Evolutionary conservation across 805 yeast species (phyloP).

Genomic region (Ogataea dorogensis): DNA sequence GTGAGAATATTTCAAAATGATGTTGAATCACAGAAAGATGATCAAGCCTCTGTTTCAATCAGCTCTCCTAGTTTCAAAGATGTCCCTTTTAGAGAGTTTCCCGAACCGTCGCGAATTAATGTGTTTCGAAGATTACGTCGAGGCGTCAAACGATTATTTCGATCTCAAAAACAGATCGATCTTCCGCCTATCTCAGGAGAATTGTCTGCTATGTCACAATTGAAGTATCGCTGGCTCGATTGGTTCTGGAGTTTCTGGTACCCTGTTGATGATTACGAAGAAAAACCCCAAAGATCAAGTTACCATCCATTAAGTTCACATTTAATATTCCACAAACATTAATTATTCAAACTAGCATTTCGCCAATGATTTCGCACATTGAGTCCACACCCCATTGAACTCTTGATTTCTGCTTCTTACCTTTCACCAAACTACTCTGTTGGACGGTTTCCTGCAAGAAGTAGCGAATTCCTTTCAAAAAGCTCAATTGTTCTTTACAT

Average conservation of each 20-base stretch:
- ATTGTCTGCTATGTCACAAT: slow-evolving; percentile 10
- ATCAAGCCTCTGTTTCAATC: slow-evolving; percentile 5
- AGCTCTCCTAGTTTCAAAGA: slow-evolving; percentile 4
- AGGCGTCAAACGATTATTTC: slow-evolving; percentile 8
- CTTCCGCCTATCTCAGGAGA: slow-evolving; percentile 13
- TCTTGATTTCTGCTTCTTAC: slow-evolving; percentile 54
- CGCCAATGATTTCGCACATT: slow-evolving; percentile 52
- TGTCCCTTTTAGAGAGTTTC: background rate
- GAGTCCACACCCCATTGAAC: slow-evolving; percentile 67
- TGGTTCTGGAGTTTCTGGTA: slow-evolving; percentile 29
- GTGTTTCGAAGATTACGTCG: slow-evolving; percentile 5
- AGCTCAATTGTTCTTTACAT: slow-evolving; percentile 54
- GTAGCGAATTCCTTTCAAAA: slow-evolving; percentile 66
- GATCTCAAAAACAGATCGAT: slow-evolving; percentile 4
- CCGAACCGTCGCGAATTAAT: slow-evolving; percentile 6
- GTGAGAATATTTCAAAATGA: slow-evolving; percentile 18
- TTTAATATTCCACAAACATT: slow-evolving; percentile 1
- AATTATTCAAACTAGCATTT: slow-evolving; percentile 17
- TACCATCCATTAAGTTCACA: slow-evolving; percentile 1
- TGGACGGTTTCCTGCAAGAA: slow-evolving; percentile 50
- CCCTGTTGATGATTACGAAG: slow-evolving; percentile 19
- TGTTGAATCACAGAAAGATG: slow-evolving; percentile 1
- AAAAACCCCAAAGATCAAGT: background rate
- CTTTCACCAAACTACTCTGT: slow-evolving; percentile 46
- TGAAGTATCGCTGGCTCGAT: slow-evolving; percentile 19